Conservation (phyloP, 129 eudicot species). For the Solidago caesia region DNA sequence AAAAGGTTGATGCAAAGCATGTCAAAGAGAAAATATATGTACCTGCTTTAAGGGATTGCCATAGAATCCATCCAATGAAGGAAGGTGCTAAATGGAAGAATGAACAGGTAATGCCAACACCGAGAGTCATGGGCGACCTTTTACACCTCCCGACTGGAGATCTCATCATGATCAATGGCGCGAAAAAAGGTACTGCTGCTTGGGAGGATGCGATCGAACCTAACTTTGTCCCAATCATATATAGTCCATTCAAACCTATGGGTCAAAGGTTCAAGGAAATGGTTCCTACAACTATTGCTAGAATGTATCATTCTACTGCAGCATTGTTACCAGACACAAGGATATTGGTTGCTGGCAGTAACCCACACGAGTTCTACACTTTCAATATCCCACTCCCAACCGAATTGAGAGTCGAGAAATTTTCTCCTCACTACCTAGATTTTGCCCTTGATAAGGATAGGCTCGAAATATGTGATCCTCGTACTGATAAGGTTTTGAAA, state of each 20-base stretch:
- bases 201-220: slow-evolving; percentile 69
- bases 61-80: slow-evolving; percentile 38
- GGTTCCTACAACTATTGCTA: slow-evolving; percentile 42
- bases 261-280: slow-evolving; percentile 53
- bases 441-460: slow-evolving; percentile 28
- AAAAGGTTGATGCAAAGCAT: slow-evolving; percentile 41
- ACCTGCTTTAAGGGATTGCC: slow-evolving; percentile 63
- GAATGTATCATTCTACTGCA: slow-evolving; percentile 78
- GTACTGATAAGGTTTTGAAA: slow-evolving; percentile 28
- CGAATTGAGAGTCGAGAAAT: slow-evolving; percentile 70
- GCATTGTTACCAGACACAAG: slow-evolving; percentile 58
- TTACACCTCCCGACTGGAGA: slow-evolving; percentile 71
- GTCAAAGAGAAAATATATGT: slow-evolving; percentile 26
- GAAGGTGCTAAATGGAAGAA: slow-evolving; percentile 52
- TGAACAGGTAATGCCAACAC: slow-evolving; percentile 71
- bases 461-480: slow-evolving; percentile 16
- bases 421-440: slow-evolving; percentile 68
- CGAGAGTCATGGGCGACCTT: slow-evolving; percentile 73
- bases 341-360: slow-evolving; percentile 80
- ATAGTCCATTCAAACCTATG: slow-evolving; percentile 39
- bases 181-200: slow-evolving; percentile 61
- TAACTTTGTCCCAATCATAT: slow-evolving; percentile 53
- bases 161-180: slow-evolving; percentile 67
- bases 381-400: slow-evolving; percentile 41
- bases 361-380: slow-evolving; percentile 50